Base-by-base conservation (phyloP, 176 grass and related monocot genomes). In the Puccinellia tenuiflora region DNA sequence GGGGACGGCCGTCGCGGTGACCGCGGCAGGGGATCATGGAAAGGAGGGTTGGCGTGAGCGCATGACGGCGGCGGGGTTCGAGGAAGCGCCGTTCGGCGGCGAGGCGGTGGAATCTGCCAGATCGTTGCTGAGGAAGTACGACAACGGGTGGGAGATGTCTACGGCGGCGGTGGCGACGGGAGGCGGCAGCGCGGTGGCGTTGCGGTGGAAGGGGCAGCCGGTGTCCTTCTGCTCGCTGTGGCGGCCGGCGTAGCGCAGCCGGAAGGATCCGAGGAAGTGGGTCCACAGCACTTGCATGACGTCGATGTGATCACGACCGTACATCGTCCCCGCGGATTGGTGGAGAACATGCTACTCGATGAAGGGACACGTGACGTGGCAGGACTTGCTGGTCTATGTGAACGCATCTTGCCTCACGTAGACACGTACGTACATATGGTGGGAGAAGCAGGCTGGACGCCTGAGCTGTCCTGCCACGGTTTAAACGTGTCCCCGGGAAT, bases 201-300 rank as follows among this genome's bases (percentile, higher is more conserved):
- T 99, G 22, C 52, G 91, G 89, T 99, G 97, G 97, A 99, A 99
- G 81, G 91, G 91, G 13, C 97, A 92, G 38, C 89, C 86, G 10
- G 97, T 94, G 78, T 92, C 87, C 0, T 96, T 99, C 86, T 99
- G 93, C 69, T 99, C 97, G 72, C 86, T 99, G 47, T 99, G 93
- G 97, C 89, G 91, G 51, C 88, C 88, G 64, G 68, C 88, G 75
- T 76, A 65, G 63, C 39, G 63, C 39, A 28, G n/a, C 14, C 53
- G 53, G 9, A 28, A 12, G 56, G 61, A 30, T 12, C 13, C 25
- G 56, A 37, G 35, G 45, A 67, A 47, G 45, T 30, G 26, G 26
- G 75, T 79, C 74, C 7, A 68, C 25, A 18, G 13, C 10, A 22
- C 26, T 12, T 31, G 63, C 74, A 30, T 50, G 47, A 5, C 3